A percentile compares a stretch with the other conserved stretches of the same genome.
These are phyloP conservation scores for Fraxinus ornus DNA, from an alignment of 305 asterid species.

Conservation along the genomic window DNA sequence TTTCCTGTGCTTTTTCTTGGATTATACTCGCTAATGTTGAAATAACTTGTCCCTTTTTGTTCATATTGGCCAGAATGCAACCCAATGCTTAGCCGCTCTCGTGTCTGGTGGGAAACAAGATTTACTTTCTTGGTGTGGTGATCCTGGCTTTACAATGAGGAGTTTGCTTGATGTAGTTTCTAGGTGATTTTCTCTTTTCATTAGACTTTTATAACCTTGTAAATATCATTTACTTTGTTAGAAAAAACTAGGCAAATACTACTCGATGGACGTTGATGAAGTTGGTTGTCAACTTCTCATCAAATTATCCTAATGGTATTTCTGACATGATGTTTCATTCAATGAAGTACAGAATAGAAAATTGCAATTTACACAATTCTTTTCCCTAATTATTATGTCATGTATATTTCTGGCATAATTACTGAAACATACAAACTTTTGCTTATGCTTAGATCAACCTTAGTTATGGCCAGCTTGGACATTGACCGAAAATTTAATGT, in stretches of 20 bases:
- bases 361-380: not conserved
- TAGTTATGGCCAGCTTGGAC: not conserved
- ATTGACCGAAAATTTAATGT: not conserved
- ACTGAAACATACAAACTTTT: not conserved
- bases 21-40: conserved; percentile 8
- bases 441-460: not conserved
- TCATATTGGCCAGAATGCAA: conserved; percentile 64
- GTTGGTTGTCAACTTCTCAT: not conserved
- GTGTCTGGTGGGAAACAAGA: conserved; percentile 89
- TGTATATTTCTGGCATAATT: not conserved
- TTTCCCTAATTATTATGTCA: not conserved
- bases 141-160: conserved; percentile 82
- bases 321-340: not conserved
- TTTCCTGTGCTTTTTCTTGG: conserved; percentile 14
- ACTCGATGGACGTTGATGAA: not conserved
- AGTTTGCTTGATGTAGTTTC: conserved; percentile 95
- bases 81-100: conserved; percentile 87
- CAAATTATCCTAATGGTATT: not conserved
- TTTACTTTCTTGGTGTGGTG: conserved; percentile 76
- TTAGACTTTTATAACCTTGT: not conserved
- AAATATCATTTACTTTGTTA: not conserved
- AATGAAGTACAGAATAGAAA: not conserved
- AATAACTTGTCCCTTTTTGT: conserved; percentile 26
- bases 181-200: conserved; percentile 48
- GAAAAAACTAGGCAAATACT: not conserved